A percentile compares a stretch with the other conserved stretches of the same genome.
Evolutionary conservation across 768 basidiomycete genomes (phyloP).

Genomic region (Thelephora ganbajun): DNA sequence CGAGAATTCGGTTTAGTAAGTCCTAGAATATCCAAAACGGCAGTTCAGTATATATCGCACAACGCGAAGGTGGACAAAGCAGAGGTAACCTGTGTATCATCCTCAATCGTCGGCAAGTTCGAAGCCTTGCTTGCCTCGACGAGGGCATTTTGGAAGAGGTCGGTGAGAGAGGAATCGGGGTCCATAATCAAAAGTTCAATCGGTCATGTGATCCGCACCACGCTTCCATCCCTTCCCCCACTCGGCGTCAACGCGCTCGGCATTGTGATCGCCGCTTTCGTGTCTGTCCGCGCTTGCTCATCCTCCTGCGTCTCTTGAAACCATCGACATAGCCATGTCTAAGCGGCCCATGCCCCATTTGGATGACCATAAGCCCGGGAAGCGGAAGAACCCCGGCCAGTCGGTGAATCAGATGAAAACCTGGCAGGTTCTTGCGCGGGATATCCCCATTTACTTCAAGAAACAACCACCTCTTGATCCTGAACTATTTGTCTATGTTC

Average conservation of each 20-base stretch:
- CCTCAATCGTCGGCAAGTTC: constrained; percentile 25
- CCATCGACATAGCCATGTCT: too few relatives aligned
- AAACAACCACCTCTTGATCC: neutral
- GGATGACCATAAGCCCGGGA: too few relatives aligned
- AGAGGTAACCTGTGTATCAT: constrained; percentile 29
- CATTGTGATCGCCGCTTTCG: too few relatives aligned
- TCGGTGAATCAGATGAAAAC: too few relatives aligned
- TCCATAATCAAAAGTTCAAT: neutral
- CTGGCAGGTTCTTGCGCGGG: too few relatives aligned
- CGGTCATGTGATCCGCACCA: constrained; percentile 3
- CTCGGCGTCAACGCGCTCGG: constrained; percentile 4
- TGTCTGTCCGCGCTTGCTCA: too few relatives aligned
- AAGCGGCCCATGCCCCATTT: too few relatives aligned
- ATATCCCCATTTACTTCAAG: too few relatives aligned
- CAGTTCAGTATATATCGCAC: constrained; percentile 2
- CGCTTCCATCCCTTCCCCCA: neutral
- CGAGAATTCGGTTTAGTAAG: constrained; percentile 33
- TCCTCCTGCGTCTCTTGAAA: too few relatives aligned
- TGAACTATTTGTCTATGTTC: neutral
- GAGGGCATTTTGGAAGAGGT: constrained; percentile 27
- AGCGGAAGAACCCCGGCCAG: too few relatives aligned
- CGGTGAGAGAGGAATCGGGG: constrained; percentile 19
- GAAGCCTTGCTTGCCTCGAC: constrained; percentile 23
- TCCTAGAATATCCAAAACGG: constrained; percentile 26
- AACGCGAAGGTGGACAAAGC: neutral